These are phyloP conservation scores for Aspergillus felis DNA, from an alignment of 2,329 filamentous ascomycete genomes.

Conservation along the genomic window DNA sequence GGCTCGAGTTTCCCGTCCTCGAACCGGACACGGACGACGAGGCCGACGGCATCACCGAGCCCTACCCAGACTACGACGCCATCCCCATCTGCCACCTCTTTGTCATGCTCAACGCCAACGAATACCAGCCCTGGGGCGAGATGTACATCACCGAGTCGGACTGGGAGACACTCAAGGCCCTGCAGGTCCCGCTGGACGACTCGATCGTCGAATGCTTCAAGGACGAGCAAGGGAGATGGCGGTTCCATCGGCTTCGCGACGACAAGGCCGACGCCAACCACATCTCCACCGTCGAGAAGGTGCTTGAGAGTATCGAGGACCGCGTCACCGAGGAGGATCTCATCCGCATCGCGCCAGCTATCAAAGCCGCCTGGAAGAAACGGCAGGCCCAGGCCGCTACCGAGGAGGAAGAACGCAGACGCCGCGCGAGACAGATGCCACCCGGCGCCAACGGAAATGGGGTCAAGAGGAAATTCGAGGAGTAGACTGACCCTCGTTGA, in stretches of 20 bases:
- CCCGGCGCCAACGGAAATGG: conserved; percentile 33
- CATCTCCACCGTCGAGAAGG: conserved; percentile 74
- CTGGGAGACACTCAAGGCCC: conserved; percentile 75
- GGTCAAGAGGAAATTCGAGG: conserved; percentile 41
- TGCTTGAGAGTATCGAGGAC: conserved; percentile 85
- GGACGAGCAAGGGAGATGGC: conserved; percentile 72
- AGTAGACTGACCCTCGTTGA: conserved; percentile 16
- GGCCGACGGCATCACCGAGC: conserved; percentile 59
- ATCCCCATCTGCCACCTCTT: conserved; percentile 70
- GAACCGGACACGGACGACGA: conserved; percentile 65
- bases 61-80: conserved; percentile 74
- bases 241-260: conserved; percentile 83
- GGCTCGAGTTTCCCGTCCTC: conserved; percentile 69
- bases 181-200: conserved; percentile 74
- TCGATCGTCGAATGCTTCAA: conserved; percentile 87
- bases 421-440: conserved; percentile 21
- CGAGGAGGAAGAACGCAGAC: conserved; percentile 24
- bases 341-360: conserved; percentile 62
- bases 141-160: conserved; percentile 70
- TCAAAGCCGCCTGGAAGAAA: conserved; percentile 77
- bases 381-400: conserved; percentile 41
- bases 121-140: conserved; percentile 63
- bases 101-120: conserved; percentile 61
- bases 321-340: conserved; percentile 80
- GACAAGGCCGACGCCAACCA: conserved; percentile 93